Base-by-base conservation (phyloP, 2,329 filamentous ascomycete genomes). In the Thelonectria olida region DNA sequence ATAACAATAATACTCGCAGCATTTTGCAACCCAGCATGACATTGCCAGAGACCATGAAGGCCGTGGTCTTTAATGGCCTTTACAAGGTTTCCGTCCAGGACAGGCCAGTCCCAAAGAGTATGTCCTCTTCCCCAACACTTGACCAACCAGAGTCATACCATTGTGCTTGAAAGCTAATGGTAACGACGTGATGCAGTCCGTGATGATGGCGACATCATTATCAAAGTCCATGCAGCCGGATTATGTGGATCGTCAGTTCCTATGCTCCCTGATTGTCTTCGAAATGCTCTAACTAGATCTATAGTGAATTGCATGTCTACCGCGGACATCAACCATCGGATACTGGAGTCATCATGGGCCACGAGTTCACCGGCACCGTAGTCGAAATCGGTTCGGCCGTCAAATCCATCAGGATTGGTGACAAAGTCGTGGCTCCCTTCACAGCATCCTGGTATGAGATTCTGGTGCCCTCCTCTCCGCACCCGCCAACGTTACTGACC, bases 301-400 rank as follows among this genome's bases (percentile, higher is more conserved):
- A 12, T 19, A 94, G 91, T 72, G 93, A 97, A 74, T 83, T 97
- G 36, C 94, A 97, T 77, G 88, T 92, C 54, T 97, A 90, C 79
- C 90, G 93, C 45, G 94, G 94, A 34, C 90, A 93, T 70, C 88
- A 97, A 73, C 84, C 88, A 22, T 90, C 88, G 7, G 82, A 78
- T 1, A 86, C 90, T 0, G 86, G 83, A 23, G 87, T 86, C 69
- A 84, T 88, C 56, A 88, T 88, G 90, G 92, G 93, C 60, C 94
- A 97, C 75, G 94, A 97, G 73, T 96, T 97, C 73, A 92, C 92
- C 2, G 94, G 94, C 5, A 85, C 83, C 22, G 87, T 97, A 9
- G 84, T 89, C 31, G 86, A 91, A 64, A 80, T 84, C 44, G 93
- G 93, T 0, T 79, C 84, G 15, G 83, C 80, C 2, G 92, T 97